These are phyloP conservation scores for Aureobasidium zeae DNA, from an alignment of 2,329 filamentous ascomycete species.

Conservation along the genomic window DNA sequence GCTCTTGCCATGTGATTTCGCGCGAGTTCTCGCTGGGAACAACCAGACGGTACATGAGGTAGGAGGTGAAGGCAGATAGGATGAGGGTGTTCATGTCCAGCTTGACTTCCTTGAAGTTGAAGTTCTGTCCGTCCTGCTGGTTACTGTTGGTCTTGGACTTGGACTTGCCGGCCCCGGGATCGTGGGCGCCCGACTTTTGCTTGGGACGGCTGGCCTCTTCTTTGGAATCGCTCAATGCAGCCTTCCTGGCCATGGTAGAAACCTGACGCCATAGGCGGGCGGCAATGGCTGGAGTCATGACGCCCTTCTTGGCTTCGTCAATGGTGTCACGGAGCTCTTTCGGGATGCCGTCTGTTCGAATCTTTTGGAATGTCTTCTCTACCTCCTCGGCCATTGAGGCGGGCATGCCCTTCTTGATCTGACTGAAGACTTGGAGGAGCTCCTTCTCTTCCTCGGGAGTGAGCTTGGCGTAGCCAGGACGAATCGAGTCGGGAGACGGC, in stretches of 20 bases:
- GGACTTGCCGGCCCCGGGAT: constrained; percentile 32
- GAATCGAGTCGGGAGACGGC: neutral
- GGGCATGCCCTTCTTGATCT: constrained; percentile 51
- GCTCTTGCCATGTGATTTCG: constrained; percentile 98
- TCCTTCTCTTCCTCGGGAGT: constrained; percentile 48
- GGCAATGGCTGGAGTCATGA: constrained; percentile 52
- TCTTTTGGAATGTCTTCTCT: constrained; percentile 49
- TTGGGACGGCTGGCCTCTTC: constrained; percentile 25
- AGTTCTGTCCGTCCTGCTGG: constrained; percentile 23
- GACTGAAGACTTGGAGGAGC: constrained; percentile 48
- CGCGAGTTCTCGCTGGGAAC: constrained; percentile 56
- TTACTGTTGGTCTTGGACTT: constrained; percentile 30
- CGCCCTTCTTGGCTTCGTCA: constrained; percentile 43
- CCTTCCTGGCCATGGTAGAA: constrained; percentile 46
- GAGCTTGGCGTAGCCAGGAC: constrained; percentile 36
- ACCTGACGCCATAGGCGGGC: constrained; percentile 52
- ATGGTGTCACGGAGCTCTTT: constrained; percentile 56
- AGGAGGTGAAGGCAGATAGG: constrained; percentile 51
- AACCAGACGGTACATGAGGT: constrained; percentile 54
- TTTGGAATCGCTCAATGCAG: constrained; percentile 34
- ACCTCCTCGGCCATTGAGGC: constrained; percentile 52
- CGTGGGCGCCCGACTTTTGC: constrained; percentile 38
- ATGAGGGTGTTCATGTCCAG: constrained; percentile 49
- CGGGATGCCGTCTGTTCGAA: constrained; percentile 62
- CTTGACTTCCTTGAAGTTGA: constrained; percentile 37